These are phyloP conservation scores for Plectosphaerella cucumerina DNA, from an alignment of 2,329 filamentous ascomycete genomes.

Conservation along the genomic window DNA sequence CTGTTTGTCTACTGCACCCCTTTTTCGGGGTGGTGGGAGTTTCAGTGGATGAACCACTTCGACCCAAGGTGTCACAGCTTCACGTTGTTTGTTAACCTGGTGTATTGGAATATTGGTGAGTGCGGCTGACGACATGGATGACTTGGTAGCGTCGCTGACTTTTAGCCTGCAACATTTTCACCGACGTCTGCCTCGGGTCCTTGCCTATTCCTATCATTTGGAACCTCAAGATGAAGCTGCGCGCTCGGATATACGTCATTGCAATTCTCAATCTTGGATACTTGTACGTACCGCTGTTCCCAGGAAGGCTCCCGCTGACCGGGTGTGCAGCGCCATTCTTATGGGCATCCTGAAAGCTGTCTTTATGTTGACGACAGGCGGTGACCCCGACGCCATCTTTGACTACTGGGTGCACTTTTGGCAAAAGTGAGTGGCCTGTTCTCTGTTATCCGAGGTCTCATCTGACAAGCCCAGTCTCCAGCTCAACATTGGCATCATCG, in stretches of 20 bases:
- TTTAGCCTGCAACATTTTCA: conserved; percentile 23
- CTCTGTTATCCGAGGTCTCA: not conserved
- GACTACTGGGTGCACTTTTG: conserved; percentile 20
- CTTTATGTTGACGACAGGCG: conserved; percentile 22
- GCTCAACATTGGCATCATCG: conserved; percentile 33
- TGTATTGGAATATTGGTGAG: conserved; percentile 17
- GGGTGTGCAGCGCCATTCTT: conserved; percentile 17
- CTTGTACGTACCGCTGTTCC: conserved; percentile 15
- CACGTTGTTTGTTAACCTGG: conserved; percentile 13
- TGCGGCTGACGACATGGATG: not conserved
- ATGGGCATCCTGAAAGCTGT: conserved; percentile 24
- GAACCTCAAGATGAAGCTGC: conserved; percentile 20
- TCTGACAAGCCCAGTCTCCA: conserved; percentile 26
- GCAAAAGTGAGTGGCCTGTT: conserved; percentile 12
- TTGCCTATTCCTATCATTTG: conserved; percentile 25
- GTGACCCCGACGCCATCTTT: conserved; percentile 19
- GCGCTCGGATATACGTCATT: conserved; percentile 20
- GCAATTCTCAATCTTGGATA: conserved; percentile 24
- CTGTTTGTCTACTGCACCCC: conserved; percentile 18
- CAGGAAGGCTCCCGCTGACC: not conserved
- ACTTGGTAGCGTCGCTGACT: not conserved
- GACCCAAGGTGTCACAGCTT: conserved; percentile 15
- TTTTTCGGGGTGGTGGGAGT: conserved; percentile 19
- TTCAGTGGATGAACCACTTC: conserved; percentile 18
- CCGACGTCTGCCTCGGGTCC: conserved; percentile 21